Evolutionary conservation across 345 rosid species (phyloP).

Genomic region (Excoecaria cochinchinensis): DNA sequence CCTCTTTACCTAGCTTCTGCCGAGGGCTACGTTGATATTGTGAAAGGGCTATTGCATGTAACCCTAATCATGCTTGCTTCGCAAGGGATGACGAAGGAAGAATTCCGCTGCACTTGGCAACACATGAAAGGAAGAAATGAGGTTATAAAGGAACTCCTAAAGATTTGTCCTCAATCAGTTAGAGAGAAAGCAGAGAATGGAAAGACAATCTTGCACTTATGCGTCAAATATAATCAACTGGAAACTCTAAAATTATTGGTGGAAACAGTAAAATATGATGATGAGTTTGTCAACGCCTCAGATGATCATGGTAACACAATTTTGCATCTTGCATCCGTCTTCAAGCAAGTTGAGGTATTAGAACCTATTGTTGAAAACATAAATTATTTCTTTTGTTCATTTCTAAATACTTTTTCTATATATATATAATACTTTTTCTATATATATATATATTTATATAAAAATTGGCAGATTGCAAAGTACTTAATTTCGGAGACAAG

Average conservation of each 20-base stretch:
- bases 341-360: not conserved
- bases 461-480: not conserved
- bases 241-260: not conserved
- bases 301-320: not conserved
- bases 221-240: not conserved
- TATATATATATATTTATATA: too few relatives aligned
- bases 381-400: too few relatives aligned
- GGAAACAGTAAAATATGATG: not conserved
- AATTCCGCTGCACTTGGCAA: not conserved
- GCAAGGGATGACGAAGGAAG: not conserved
- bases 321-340: not conserved
- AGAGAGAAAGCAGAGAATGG: not conserved
- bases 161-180: not conserved
- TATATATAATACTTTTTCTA: too few relatives aligned
- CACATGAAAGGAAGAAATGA: not conserved
- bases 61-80: not conserved
- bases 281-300: not conserved
- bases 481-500: not conserved
- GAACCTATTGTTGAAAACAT: not conserved
- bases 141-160: not conserved
- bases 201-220: constrained; percentile 1
- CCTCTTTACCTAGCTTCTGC: too few relatives aligned
- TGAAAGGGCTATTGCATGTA: not conserved
- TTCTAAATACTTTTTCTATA: too few relatives aligned
- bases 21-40: not conserved